Evolutionary conservation across 148 eudicot genomes (phyloP).

Genomic region (Arbutus unedo): DNA sequence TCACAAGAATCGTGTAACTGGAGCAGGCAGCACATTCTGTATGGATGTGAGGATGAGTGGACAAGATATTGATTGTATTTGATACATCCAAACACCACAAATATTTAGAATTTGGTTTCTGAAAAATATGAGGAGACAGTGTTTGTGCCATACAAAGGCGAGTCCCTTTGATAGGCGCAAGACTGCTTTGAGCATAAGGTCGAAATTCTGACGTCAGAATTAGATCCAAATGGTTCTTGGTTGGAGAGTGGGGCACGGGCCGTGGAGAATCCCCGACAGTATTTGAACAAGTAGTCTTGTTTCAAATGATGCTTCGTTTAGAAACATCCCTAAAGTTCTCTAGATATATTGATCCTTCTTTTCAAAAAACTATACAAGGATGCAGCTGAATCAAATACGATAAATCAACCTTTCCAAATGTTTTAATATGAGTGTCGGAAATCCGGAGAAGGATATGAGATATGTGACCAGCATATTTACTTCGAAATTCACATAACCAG

Average conservation of each 20-base stretch:
- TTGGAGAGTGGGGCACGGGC: no score
- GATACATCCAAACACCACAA: not conserved
- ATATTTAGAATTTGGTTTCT: not conserved
- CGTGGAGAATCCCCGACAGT: no score
- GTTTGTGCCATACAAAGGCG: no score
- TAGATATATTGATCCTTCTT: not conserved
- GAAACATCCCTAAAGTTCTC: not conserved
- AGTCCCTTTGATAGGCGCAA: no score
- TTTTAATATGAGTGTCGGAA: no score
- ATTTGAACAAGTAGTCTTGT: not conserved
- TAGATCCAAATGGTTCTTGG: no score
- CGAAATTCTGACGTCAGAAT: no score
- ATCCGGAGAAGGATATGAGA: no score
- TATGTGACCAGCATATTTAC: no score
- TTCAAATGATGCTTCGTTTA: not conserved
- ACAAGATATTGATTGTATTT: not conserved
- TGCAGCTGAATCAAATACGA: not conserved
- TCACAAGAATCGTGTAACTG: not conserved
- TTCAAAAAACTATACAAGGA: not conserved
- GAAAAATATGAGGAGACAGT: not conserved
- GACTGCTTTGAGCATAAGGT: no score
- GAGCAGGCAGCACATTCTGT: not conserved
- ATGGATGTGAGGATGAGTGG: not conserved
- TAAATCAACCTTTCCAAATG: no score
- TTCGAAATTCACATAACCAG: no score